These are phyloP conservation scores for Cladorrhinum sp. DNA, from an alignment of 2,329 filamentous ascomycete species.

Conservation along the genomic window DNA sequence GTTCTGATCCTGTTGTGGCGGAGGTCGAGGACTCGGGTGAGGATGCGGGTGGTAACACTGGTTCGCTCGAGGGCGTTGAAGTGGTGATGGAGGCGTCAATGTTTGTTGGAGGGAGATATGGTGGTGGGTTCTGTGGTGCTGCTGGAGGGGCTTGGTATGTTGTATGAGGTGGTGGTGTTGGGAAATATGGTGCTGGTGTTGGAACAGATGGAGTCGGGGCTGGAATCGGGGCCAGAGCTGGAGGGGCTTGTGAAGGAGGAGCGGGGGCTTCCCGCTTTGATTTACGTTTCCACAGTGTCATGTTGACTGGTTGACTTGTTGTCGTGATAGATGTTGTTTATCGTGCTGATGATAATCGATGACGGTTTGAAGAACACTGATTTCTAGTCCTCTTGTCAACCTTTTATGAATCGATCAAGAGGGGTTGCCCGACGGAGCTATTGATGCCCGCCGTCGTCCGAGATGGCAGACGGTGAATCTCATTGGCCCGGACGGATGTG, in stretches of 20 bases:
- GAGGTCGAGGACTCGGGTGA: not conserved
- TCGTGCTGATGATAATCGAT: not conserved
- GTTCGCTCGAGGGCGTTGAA: not conserved
- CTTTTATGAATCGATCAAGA: not conserved
- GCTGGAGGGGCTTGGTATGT: too few species aligned
- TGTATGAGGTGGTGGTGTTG: too few species aligned
- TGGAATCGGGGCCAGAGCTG: too few species aligned
- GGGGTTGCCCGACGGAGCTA: not conserved
- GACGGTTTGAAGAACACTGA: not conserved
- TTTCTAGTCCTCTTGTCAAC: too few species aligned
- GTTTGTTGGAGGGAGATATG: not conserved
- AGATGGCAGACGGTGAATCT: too few species aligned
- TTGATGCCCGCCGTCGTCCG: not conserved
- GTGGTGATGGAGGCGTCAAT: not conserved
- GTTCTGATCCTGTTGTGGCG: too few species aligned
- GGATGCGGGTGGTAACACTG: too few species aligned
- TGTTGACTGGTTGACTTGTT: not conserved
- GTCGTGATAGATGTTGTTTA: not conserved
- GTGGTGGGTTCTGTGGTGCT: not conserved
- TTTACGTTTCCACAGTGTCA: not conserved
- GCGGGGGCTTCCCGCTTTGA: not conserved
- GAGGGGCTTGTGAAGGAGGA: not conserved
- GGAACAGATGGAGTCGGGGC: too few species aligned
- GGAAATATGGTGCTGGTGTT: too few species aligned
- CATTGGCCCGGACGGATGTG: too few species aligned